phyloP scores from a whole-genome alignment of 352 stramenopile genomes.

The Phytophthora hibernalis region DNA sequence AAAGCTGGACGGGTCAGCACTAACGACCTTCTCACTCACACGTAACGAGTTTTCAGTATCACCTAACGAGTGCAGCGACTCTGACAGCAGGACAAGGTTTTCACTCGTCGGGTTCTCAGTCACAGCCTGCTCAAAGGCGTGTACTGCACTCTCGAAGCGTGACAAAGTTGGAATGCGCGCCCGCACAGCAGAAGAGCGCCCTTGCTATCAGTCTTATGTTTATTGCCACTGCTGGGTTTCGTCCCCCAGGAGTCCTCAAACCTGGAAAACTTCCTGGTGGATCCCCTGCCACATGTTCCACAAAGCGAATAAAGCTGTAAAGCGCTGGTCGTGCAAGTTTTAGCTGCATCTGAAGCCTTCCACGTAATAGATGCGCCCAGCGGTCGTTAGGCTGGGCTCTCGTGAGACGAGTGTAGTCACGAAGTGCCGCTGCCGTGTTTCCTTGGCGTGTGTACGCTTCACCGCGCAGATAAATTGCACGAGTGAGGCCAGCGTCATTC shows the following conservation, averaged over 20 bases:
- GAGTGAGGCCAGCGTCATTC: conserved; percentile 67
- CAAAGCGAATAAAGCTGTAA: conserved; percentile 80
- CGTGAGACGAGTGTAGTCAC: conserved; percentile 72
- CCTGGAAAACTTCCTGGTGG: neutral
- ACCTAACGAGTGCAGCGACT: conserved; percentile 80
- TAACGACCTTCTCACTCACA: conserved; percentile 78
- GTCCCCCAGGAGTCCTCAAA: neutral
- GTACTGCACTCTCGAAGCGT: conserved; percentile 68
- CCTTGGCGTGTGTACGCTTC: conserved; percentile 73
- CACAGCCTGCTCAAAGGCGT: conserved; percentile 70
- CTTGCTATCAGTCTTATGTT: conserved; percentile 39
- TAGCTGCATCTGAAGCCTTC: conserved; percentile 64
- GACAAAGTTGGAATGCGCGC: conserved; percentile 74
- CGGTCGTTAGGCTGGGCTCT: conserved; percentile 65
- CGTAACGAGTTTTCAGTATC: conserved; percentile 83
- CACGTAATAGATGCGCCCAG: conserved; percentile 70
- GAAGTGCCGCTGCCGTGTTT: conserved; percentile 57
- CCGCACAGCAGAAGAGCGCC: conserved; percentile 61
- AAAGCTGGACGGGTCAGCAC: conserved; percentile 60
- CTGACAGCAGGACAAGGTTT: conserved; percentile 81
- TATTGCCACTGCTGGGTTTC: neutral
- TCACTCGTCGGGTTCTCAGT: conserved; percentile 66
- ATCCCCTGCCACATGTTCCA: conserved; percentile 48
- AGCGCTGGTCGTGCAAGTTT: conserved; percentile 62
- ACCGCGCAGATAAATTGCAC: conserved; percentile 69